phyloP scores from a whole-genome alignment of 345 rosid species.

The Atalantia buxifolia region DNA sequence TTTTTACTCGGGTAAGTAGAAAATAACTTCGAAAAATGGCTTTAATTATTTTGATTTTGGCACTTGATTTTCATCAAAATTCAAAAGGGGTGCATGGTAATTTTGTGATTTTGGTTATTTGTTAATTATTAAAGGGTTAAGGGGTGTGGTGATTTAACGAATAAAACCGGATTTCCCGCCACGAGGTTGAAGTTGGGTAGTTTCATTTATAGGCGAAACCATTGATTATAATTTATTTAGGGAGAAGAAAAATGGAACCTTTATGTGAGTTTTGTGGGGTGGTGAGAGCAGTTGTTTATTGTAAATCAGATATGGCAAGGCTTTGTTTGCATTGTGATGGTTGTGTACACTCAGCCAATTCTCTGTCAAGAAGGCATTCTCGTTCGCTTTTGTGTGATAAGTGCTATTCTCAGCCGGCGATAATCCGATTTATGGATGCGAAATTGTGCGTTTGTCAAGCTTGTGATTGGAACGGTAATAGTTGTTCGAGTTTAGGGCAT shows the following conservation, averaged over 20 bases:
- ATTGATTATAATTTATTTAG: not conserved
- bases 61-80: not conserved
- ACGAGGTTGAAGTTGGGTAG: not conserved
- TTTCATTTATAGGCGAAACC: not conserved
- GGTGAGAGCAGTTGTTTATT: slow-evolving; percentile 55
- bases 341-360: slow-evolving; percentile 64
- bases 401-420: slow-evolving; percentile 56
- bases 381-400: slow-evolving; percentile 65
- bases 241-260: slow-evolving; percentile 37
- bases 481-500: slow-evolving; percentile 50
- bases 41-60: not conserved
- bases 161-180: slow-evolving; percentile 15
- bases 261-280: slow-evolving; percentile 55
- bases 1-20: not conserved
- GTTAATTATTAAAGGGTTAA: not conserved
- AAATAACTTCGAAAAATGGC: not conserved
- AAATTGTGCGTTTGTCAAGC: slow-evolving; percentile 52
- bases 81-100: not conserved
- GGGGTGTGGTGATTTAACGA: not conserved
- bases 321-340: slow-evolving; percentile 70
- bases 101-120: not conserved
- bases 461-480: slow-evolving; percentile 51
- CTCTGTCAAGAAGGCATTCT: slow-evolving; percentile 52
- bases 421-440: slow-evolving; percentile 47
- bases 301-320: slow-evolving; percentile 64